Base-by-base conservation (phyloP, 495 filamentous ascomycete genomes). In the Apodospora peruviana region DNA sequence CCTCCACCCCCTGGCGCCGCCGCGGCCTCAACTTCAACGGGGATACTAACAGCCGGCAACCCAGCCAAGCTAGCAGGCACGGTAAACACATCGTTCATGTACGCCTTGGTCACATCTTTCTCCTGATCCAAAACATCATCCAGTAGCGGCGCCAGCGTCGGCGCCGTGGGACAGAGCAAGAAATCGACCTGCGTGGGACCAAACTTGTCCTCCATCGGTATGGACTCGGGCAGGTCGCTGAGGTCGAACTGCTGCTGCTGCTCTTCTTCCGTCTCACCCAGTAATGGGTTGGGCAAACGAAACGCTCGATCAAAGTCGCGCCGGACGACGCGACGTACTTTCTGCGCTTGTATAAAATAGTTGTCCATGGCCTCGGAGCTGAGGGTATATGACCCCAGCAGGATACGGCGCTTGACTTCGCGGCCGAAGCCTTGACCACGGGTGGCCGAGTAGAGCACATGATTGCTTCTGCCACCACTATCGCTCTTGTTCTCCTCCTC, bases 281-380 rank as follows among this genome's bases (percentile, higher is more conserved):
- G 61, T 9, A 97, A 75, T 5, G 83, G 83, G 62, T 96, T 87
- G 3, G 68, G 65, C 23, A 82, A 59, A 11, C 62, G 56, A 58
- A 99, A 97, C 2, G 86, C 80, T 10, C 78, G 59, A 59, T 96
- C 79, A 58, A 99, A 97, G 55, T 98, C 94, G 18, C 71, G 66
- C 62, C 87, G 81, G 4, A 99, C 88, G 11, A 96, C 72, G 40
- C 89, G 78, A 3, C 93, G 85, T 39, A 96, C 80, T 47, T 82
- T 82, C 64, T 99, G 93, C 43, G 93, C 93, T 64, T 96, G 82
- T 43, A 95, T 80, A 63, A 99, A 99, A 64, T 97, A 96, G 60
- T 97, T 97, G 58, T 95, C 86, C 50, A 94, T 94, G 10, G 90
- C 89, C 52, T 84, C 81, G 1, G 93, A 89, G 67, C 88, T 95